Evolutionary conservation across 2,329 filamentous ascomycete genomes (phyloP), one percentile per base, ranked within the genome.

Genomic region (Rhexocercosporidium sp.): DNA sequence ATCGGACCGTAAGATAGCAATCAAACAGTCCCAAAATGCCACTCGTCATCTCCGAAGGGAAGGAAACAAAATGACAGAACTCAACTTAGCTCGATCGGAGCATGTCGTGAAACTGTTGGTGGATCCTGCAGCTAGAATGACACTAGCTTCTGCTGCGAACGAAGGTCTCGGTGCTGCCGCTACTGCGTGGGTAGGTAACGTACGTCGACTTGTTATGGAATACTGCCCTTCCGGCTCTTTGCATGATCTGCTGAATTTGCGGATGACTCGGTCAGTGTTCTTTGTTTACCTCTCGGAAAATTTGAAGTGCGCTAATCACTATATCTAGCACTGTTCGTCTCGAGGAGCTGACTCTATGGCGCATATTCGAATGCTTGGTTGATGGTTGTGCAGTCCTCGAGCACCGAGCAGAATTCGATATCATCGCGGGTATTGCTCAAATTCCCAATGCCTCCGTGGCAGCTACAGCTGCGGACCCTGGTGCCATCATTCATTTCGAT

Each of bases 401-500:
- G 27, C 11, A 51, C 22, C 47, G 22, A 3, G 9, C 22, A 25
- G 47, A 51, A 51, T 51, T 51, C 34, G 34, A 37, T 14, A 51
- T 12, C 3, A 25, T 51, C 14, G 47, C 16, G 12, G 47, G 25
- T 18, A 44, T 18, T 12, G 39, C 39, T n/a, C 39, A 44, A n/a
- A n/a, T 44, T n/a, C 18, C 39, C 3, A 16, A 1, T 44, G 18
- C 39, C 6, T n/a, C 39, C 18, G 39, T 44, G 14, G 39, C 47
- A 27, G 22, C 22, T 16, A 51, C 22, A 27, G 22, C 22, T 27
- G 9, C 22, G 27, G 56, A 59, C 22, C 53, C 29, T 16, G 53
- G 53, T 39, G 37, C 46, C 1, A 11, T 59, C 7, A 39, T 59
- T n/a, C 56, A 59, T 46, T 59, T 59, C 18, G 56, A 59, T n/a